A percentile compares a stretch with the other conserved stretches of the same genome.
These are phyloP conservation scores for Emericellopsis cladophorae DNA, from an alignment of 2,329 filamentous ascomycete species.

Conservation along the genomic window DNA sequence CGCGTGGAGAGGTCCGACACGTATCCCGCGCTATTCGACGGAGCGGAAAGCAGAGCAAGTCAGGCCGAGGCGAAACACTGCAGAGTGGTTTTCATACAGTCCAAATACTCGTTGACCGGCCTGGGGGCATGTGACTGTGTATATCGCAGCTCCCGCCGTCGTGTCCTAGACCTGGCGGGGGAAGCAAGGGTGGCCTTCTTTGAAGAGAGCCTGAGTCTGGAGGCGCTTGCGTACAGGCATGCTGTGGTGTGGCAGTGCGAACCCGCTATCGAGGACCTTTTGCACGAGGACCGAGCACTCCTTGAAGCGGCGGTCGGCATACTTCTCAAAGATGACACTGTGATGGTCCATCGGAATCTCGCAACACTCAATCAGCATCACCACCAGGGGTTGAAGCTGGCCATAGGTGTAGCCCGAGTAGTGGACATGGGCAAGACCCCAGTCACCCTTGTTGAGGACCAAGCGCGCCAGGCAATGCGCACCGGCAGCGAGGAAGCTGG, in stretches of 20 bases:
- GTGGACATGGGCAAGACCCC: constrained; percentile 59
- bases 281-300: constrained; percentile 71
- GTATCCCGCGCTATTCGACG: no score
- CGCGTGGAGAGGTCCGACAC: no score
- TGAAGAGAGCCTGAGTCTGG: neutral
- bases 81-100: neutral
- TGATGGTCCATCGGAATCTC: constrained; percentile 73
- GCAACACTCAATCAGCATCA: constrained; percentile 78
- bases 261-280: constrained; percentile 53
- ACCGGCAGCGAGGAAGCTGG: constrained; percentile 82
- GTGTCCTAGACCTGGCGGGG: neutral
- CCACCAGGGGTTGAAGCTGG: constrained; percentile 68
- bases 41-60: no score
- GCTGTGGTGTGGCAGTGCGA: constrained; percentile 30
- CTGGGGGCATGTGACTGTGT: neutral
- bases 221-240: constrained; percentile 21
- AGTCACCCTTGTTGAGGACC: constrained; percentile 82
- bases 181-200: neutral
- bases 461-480: constrained; percentile 84
- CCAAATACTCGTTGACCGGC: neutral
- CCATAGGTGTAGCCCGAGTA: constrained; percentile 88
- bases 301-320: constrained; percentile 78
- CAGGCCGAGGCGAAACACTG: no score
- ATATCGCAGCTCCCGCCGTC: neutral
- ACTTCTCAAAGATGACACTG: constrained; percentile 81